Evolutionary conservation across 2,329 filamentous ascomycete genomes (phyloP).

Genomic region (Pseudocercospora macadamiae): DNA sequence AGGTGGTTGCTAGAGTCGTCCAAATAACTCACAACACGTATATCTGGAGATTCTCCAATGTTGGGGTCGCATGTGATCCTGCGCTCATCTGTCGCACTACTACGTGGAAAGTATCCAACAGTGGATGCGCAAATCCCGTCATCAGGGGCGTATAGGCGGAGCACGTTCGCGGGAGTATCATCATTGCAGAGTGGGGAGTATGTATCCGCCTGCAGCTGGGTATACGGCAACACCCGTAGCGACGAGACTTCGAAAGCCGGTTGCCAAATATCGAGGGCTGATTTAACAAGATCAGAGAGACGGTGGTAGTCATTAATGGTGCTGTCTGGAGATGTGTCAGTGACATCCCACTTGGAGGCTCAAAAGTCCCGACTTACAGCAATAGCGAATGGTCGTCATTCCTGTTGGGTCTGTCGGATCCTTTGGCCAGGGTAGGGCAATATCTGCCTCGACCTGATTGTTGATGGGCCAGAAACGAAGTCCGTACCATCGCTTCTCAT

Average conservation of each 20-base stretch:
- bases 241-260: not conserved
- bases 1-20: too few relatives aligned
- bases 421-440: not conserved
- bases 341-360: not conserved
- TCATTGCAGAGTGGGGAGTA: too few relatives aligned
- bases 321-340: not conserved
- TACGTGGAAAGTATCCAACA: too few relatives aligned
- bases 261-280: not conserved
- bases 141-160: too few relatives aligned
- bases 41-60: too few relatives aligned
- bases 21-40: too few relatives aligned
- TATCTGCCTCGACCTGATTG: not conserved
- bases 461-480: not conserved
- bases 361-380: not conserved
- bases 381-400: not conserved
- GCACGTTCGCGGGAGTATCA: too few relatives aligned
- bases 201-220: too few relatives aligned
- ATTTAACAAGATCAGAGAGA: not conserved
- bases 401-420: not conserved
- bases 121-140: too few relatives aligned
- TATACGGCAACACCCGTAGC: too few relatives aligned
- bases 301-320: not conserved
- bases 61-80: too few relatives aligned
- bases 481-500: not conserved
- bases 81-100: too few relatives aligned